A percentile compares a stretch with the other conserved stretches of the same genome.
Conservation (phyloP, 1,284 basidiomycete species). For the Puccinia hordei region DNA sequence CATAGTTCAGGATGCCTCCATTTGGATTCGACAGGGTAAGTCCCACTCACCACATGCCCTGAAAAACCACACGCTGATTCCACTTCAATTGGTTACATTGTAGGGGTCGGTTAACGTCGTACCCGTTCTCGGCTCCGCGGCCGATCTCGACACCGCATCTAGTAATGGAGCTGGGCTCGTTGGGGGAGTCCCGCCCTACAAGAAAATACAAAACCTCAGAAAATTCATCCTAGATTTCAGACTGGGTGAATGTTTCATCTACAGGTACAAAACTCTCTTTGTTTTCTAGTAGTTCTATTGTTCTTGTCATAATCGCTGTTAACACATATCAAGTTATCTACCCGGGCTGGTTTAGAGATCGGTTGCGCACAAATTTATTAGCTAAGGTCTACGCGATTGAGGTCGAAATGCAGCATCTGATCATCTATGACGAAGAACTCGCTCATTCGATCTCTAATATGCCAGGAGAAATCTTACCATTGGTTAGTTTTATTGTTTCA, state of each 20-base stretch:
- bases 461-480: slow-evolving; percentile 83
- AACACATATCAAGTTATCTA: slow-evolving; percentile 41
- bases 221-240: slow-evolving; percentile 85
- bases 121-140: slow-evolving; percentile 12
- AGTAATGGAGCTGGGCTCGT: not conserved
- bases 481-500: slow-evolving; percentile 65
- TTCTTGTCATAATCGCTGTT: not conserved
- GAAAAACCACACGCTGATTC: not conserved
- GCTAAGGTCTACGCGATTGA: slow-evolving; percentile 89
- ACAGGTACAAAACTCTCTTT: slow-evolving; percentile 65
- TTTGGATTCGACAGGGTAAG: slow-evolving; percentile 50
- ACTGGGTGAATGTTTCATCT: slow-evolving; percentile 82
- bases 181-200: slow-evolving; percentile 55
- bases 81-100: not conserved
- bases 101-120: slow-evolving; percentile 48
- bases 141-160: not conserved
- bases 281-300: slow-evolving; percentile 20
- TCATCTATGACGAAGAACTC: slow-evolving; percentile 88
- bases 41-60: not conserved
- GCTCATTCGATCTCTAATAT: slow-evolving; percentile 85
- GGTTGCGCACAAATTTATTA: slow-evolving; percentile 82
- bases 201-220: slow-evolving; percentile 75
- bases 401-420: slow-evolving; percentile 85
- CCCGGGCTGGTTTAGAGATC: slow-evolving; percentile 68
- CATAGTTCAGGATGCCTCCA: slow-evolving; percentile 36